A percentile compares a stretch with the other conserved stretches of the same genome.
Conservation (phyloP, 2,329 filamentous ascomycete genomes). For the Aureobasidium uvarum region DNA sequence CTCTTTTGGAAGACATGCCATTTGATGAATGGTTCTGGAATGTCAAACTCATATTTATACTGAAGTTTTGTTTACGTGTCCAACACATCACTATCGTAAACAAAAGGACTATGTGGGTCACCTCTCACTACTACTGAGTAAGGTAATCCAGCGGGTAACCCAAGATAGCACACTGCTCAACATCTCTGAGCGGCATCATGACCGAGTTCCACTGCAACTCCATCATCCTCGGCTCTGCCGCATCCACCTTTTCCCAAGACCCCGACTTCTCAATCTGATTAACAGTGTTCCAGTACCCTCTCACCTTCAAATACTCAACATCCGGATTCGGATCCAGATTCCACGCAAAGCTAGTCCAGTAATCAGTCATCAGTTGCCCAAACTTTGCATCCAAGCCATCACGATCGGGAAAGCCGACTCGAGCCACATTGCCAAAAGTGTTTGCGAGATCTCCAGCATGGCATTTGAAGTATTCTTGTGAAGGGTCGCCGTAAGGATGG, state of each 20-base stretch:
- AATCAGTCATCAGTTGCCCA: conserved; percentile 27
- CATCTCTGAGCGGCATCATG: conserved; percentile 27
- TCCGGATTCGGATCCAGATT: conserved; percentile 40
- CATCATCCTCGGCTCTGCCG: conserved; percentile 25
- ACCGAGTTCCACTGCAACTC: conserved; percentile 27
- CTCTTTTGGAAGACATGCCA: neutral
- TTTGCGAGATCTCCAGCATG: conserved; percentile 44
- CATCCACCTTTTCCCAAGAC: conserved; percentile 33
- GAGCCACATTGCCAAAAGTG: conserved; percentile 41
- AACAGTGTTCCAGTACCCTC: conserved; percentile 38
- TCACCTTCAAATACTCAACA: conserved; percentile 35
- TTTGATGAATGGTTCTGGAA: neutral
- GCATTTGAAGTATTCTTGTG: conserved; percentile 46
- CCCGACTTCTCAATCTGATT: conserved; percentile 34
- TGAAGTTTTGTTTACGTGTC: neutral
- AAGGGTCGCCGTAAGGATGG: conserved; percentile 40
- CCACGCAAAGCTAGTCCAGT: conserved; percentile 41
- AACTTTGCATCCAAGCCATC: conserved; percentile 41
- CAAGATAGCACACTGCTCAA: conserved; percentile 24
- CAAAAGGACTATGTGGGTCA: neutral
- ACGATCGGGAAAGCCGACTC: conserved; percentile 39
- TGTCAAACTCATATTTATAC: neutral
- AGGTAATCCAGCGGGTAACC: conserved; percentile 14
- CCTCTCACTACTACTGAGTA: neutral
- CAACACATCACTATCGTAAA: neutral